These are phyloP conservation scores for Setomelanomma holmii DNA, from an alignment of 2,329 filamentous ascomycete genomes.

Conservation along the genomic window DNA sequence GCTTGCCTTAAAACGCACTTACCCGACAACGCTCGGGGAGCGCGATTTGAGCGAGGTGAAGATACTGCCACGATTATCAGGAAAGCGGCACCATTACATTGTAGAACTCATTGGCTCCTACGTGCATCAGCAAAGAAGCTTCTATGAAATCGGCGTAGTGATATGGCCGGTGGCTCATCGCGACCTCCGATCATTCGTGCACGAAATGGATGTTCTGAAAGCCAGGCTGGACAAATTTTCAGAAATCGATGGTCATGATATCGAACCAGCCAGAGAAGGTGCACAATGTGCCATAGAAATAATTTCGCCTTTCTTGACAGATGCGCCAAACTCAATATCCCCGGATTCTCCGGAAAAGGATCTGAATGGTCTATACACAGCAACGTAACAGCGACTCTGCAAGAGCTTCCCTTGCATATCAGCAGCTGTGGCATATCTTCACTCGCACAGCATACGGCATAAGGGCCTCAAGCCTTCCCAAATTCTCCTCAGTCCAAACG, in stretches of 20 bases:
- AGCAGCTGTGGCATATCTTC: neutral
- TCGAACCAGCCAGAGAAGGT: neutral
- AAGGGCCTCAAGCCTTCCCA: neutral
- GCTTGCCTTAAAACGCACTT: slow-evolving; percentile 29
- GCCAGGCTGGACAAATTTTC: neutral
- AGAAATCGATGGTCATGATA: neutral
- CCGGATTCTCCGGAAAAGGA: neutral
- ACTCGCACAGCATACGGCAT: neutral
- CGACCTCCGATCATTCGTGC: slow-evolving; percentile 21
- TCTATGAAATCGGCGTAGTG: slow-evolving; percentile 20
- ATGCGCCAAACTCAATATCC: neutral
- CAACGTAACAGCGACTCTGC: neutral
- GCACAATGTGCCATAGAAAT: neutral
- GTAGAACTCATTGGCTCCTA: slow-evolving; percentile 30
- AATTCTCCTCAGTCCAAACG: neutral
- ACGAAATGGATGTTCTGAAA: neutral
- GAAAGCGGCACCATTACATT: slow-evolving; percentile 21
- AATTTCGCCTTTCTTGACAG: neutral
- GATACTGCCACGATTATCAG: slow-evolving; percentile 25
- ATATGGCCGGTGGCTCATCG: slow-evolving; percentile 28
- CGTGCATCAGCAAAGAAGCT: slow-evolving; percentile 17
- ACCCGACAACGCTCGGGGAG: slow-evolving; percentile 16
- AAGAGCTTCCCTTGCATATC: neutral
- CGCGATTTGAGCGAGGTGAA: slow-evolving; percentile 26
- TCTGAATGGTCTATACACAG: neutral